Evolutionary conservation across 1,139 yeast species (phyloP), one percentile per base, ranked within the genome.

Genomic region (Candida buenavistaensis): DNA sequence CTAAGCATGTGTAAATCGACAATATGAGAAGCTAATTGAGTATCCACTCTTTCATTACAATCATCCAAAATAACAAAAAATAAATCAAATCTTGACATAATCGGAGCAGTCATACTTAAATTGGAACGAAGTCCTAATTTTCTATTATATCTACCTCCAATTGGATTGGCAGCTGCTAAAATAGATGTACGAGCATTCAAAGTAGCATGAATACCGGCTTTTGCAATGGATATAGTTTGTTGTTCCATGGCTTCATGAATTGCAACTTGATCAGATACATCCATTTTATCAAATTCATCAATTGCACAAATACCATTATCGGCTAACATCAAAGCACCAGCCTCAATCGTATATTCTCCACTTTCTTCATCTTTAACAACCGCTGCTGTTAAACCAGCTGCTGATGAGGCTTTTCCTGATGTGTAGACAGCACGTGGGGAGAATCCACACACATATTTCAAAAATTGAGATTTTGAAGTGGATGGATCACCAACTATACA

Each of bases 221-320:
- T 92, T 15, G 98, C 97, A 53, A 92, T 92, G 10, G 97, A 89
- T 45, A 92, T 92, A 0, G 98, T 92, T 59, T 92, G 98, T 63
- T 92, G 98, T 70, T 92, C 98, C 99, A 92, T 92, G 11, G 98
- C 99, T 68, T 92, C 99, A 66, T 92, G 99, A 68, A 92, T 92
- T 3, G 98, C 98, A 39, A 92, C 98, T 64, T 94, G 98, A 61
- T 94, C 98, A 4, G 81, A 65, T 32, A 92, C 62, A 60, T 92
- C 97, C 98, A 92, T 92, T 68, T 94, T 92, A 60, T 92, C 99
- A 52, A 92, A 92, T 64, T 92, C 99, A 58, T 92, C 99, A 62
- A 92, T 92, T 45, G 97, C 95, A 72, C 99, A 92, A 43, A 92
- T 87, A 44, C 99, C 99, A 56, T 92, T 94, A 62, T 92, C 99